Evolutionary conservation across 768 basidiomycete genomes (phyloP), one percentile per base, ranked within the genome.

Genomic region (Lactifluus echinatus): DNA sequence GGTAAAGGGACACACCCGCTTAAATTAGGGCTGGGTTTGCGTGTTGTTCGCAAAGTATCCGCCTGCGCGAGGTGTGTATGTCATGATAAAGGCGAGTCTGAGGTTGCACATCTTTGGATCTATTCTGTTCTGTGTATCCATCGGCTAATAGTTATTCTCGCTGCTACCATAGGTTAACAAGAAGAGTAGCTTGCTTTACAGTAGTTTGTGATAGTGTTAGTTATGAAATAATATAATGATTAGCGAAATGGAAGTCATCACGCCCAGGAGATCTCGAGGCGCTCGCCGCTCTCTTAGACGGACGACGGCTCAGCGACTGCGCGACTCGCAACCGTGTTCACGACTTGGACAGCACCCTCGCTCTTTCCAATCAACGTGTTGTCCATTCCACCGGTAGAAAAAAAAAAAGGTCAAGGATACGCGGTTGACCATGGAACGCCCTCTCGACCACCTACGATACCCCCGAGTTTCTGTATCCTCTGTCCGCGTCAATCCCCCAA

Each of bases 61-160:
- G 47, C 44, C 55, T 69, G 67, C 81, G 64, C 65, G 86, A 50
- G 89, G 77, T 82, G 84, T 73, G 83, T 62, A 73, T 89, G 89
- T 75, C 74, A 87, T 85, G 65, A 71, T 78, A 76, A 91, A 91
- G 88, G 88, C 88, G 88, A 91, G 88, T 80, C 88, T 87, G 88
- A 90, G 84, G 75, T 45, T 53, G 21, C 17, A 24, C 53, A 28
- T 33, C 33, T 15, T 53, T 45, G 2, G 26, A 23, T 39, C 7
- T 31, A 50, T 64, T 55, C 26, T 61, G 47, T n/a, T n/a, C n/a
- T n/a, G n/a, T 15, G 23, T 29, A 17, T 14, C 21, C 21, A 11
- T n/a, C 12, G n/a, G n/a, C n/a, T n/a, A n/a, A n/a, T n/a, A 50
- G 21, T 4, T 8, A 47, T 12, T 11, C 4, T 31, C 31, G 10